These are phyloP conservation scores for Neurospora sp. DNA, from an alignment of 495 filamentous ascomycete species.

Conservation along the genomic window DNA sequence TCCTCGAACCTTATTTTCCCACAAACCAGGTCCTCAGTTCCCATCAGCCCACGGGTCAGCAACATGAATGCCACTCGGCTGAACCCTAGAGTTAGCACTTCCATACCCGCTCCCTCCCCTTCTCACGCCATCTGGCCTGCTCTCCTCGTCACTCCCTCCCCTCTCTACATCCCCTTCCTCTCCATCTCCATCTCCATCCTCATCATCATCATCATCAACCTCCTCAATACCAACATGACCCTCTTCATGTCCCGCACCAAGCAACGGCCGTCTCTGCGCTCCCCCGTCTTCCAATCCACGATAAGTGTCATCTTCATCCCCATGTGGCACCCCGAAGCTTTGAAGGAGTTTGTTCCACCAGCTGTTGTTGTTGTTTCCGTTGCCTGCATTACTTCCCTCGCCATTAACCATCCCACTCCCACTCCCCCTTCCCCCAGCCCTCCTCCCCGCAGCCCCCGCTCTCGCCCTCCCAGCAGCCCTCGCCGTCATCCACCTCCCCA, in stretches of 20 bases:
- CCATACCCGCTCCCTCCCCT: background rate
- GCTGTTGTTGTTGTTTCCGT: too few relatives aligned
- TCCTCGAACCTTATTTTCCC: too few relatives aligned
- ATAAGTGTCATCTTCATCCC: background rate
- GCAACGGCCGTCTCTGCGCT: background rate
- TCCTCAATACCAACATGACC: background rate
- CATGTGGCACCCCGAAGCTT: background rate
- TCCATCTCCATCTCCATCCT: background rate
- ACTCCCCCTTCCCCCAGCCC: background rate
- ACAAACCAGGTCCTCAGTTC: background rate
- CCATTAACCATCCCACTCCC: background rate
- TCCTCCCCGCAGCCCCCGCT: rapidly evolving
- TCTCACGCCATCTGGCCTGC: background rate
- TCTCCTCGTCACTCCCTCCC: background rate
- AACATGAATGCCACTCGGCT: background rate
- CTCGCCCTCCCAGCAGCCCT: background rate
- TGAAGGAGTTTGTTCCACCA: background rate
- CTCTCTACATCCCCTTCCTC: background rate
- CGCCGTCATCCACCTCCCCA: background rate
- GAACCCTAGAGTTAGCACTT: background rate
- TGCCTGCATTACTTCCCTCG: background rate
- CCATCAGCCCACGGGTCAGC: background rate
- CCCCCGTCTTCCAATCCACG: background rate
- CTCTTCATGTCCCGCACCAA: background rate
- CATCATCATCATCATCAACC: background rate